A percentile compares a stretch with the other conserved stretches of the same genome.
phyloP scores from a whole-genome alignment of 306 rosid genomes.

The Clitoria ternatea region DNA sequence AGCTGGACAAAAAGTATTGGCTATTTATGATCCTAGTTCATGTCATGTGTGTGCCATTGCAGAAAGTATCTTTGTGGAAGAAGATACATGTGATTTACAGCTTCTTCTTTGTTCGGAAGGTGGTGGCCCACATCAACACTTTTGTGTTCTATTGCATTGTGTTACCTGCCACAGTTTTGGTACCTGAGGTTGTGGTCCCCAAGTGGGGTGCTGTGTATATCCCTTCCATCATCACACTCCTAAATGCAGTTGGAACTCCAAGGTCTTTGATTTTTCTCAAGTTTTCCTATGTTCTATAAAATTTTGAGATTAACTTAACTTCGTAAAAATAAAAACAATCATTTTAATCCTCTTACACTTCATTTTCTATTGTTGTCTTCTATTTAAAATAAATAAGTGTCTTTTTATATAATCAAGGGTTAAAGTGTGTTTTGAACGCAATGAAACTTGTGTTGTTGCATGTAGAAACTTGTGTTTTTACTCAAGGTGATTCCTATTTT shows the following conservation, averaged over 20 bases:
- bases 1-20: background rate
- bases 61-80: constrained; percentile 77
- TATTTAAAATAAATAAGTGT: too few species aligned
- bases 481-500: constrained; percentile 7
- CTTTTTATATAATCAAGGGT: too few species aligned
- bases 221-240: constrained; percentile 72
- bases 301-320: too few species aligned
- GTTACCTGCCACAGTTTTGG: constrained; percentile 74
- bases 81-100: constrained; percentile 82
- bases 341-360: too few species aligned
- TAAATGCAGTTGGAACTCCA: constrained; percentile 82
- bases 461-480: background rate
- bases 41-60: constrained; percentile 24
- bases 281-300: background rate
- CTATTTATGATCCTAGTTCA: background rate
- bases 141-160: constrained; percentile 71
- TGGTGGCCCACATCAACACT: constrained; percentile 73
- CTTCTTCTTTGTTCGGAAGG: constrained; percentile 83
- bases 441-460: background rate
- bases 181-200: constrained; percentile 81
- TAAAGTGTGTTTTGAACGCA: too few species aligned
- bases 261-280: constrained; percentile 38
- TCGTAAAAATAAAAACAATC: too few species aligned
- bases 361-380: too few species aligned
- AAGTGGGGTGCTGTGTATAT: constrained; percentile 82